These are phyloP conservation scores for Meripilus lineatus DNA, from an alignment of 1,284 basidiomycete species.

Conservation along the genomic window DNA sequence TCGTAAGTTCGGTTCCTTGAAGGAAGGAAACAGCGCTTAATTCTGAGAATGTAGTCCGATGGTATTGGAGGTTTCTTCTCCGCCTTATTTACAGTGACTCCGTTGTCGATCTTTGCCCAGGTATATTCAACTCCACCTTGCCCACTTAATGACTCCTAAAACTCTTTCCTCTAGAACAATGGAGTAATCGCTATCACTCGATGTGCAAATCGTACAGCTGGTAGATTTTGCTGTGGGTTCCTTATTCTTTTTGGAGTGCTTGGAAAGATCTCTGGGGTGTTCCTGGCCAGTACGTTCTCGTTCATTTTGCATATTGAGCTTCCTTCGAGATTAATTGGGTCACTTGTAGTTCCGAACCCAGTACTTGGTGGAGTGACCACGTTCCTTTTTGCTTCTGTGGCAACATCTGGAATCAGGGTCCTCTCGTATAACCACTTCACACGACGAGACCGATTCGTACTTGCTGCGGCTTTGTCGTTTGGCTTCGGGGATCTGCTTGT, in stretches of 20 bases:
- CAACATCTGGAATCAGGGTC: slow-evolving; percentile 65
- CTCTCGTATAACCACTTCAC: slow-evolving; percentile 62
- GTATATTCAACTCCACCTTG: slow-evolving; percentile 20
- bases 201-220: slow-evolving; percentile 71
- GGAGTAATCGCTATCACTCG: slow-evolving; percentile 77
- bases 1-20: slow-evolving; percentile 54
- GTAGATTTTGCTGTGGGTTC: slow-evolving; percentile 69
- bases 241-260: slow-evolving; percentile 71
- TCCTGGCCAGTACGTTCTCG: slow-evolving; percentile 54
- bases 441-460: slow-evolving; percentile 74
- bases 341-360: slow-evolving; percentile 58
- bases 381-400: slow-evolving; percentile 51
- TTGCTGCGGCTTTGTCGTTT: slow-evolving; percentile 67
- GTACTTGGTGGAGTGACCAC: slow-evolving; percentile 84
- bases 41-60: slow-evolving; percentile 57
- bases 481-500: slow-evolving; percentile 69
- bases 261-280: slow-evolving; percentile 77
- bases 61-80: slow-evolving; percentile 72
- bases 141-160: neutral
- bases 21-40: neutral
- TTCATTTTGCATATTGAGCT: slow-evolving; percentile 28
- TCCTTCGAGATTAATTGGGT: neutral
- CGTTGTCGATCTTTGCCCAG: slow-evolving; percentile 78
- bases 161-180: slow-evolving; percentile 60
- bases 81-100: slow-evolving; percentile 77